These are phyloP conservation scores for Nicotiana otophora DNA, from an alignment of 257 asterid genomes.

Conservation along the genomic window DNA sequence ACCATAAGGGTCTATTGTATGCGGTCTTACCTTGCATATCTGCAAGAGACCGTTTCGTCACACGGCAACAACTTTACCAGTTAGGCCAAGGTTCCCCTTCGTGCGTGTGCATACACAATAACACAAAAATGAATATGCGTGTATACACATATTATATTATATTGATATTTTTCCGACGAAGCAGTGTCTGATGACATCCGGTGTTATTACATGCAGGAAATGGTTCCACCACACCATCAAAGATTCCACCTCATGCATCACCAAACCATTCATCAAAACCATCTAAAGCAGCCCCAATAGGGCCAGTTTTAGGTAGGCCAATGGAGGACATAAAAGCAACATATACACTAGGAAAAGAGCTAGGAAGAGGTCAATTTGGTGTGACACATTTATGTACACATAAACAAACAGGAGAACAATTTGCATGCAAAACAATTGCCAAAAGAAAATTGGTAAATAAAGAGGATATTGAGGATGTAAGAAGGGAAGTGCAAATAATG, in stretches of 20 bases:
- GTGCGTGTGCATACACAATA: background rate
- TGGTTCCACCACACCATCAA: background rate
- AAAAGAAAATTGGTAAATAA: conserved; percentile 52
- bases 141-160: background rate
- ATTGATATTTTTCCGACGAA: background rate
- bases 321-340: conserved; percentile 44
- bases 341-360: conserved; percentile 60
- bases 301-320: conserved; percentile 57
- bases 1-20: no score
- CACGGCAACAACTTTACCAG: no score
- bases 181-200: background rate
- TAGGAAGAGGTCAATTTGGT: conserved; percentile 60
- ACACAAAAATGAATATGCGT: background rate
- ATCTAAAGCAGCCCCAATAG: conserved; percentile 28
- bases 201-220: background rate
- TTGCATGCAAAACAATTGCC: conserved; percentile 61
- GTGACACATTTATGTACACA: conserved; percentile 51
- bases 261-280: conserved; percentile 24
- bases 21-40: no score
- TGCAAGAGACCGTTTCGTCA: no score
- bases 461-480: conserved; percentile 59
- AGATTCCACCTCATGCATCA: conserved; percentile 16
- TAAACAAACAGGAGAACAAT: conserved; percentile 49
- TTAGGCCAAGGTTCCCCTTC: no score
- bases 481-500: conserved; percentile 67